A percentile compares a stretch with the other conserved stretches of the same genome.
Evolutionary conservation across 225 moss, liverwort and hornwort genomes (phyloP).

Genomic region (Ulota crispa): DNA sequence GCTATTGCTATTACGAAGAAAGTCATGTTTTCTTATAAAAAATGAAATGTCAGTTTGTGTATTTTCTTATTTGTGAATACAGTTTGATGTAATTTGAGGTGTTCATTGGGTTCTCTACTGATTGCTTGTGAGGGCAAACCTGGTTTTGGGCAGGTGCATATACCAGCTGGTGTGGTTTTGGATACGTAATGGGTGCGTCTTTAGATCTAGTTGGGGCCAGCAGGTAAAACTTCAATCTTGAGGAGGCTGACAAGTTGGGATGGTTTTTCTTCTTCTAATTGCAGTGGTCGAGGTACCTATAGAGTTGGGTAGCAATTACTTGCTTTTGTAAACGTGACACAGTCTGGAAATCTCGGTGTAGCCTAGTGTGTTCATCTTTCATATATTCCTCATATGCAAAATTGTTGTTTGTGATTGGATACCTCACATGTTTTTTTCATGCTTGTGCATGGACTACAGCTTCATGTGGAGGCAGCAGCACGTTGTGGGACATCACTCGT

Average conservation of each 20-base stretch:
- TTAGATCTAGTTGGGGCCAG: conserved; percentile 93
- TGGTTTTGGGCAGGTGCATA: conserved; percentile 70
- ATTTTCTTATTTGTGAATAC: background rate
- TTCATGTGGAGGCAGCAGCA: conserved; percentile 99
- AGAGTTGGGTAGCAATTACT: background rate
- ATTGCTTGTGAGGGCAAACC: background rate
- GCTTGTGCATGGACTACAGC: conserved; percentile 41
- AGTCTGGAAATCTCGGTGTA: background rate
- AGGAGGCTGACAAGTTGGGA: background rate
- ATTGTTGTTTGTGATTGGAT: background rate
- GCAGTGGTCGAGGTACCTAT: background rate
- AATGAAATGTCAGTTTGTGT: background rate
- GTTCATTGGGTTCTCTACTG: background rate
- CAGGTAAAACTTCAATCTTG: conserved; percentile 47
- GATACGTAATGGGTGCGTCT: conserved; percentile 91
- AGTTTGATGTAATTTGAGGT: background rate
- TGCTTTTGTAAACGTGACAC: background rate
- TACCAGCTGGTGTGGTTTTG: conserved; percentile 65
- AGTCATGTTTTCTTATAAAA: background rate
- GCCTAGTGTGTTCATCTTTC: background rate
- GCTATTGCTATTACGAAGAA: background rate
- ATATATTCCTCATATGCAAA: background rate
- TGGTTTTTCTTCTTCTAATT: background rate
- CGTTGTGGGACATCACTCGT: conserved; percentile 96
- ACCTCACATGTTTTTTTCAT: background rate